Evolutionary conservation across 2,329 filamentous ascomycete genomes (phyloP).

Genomic region (Cytospora paraplurivora): DNA sequence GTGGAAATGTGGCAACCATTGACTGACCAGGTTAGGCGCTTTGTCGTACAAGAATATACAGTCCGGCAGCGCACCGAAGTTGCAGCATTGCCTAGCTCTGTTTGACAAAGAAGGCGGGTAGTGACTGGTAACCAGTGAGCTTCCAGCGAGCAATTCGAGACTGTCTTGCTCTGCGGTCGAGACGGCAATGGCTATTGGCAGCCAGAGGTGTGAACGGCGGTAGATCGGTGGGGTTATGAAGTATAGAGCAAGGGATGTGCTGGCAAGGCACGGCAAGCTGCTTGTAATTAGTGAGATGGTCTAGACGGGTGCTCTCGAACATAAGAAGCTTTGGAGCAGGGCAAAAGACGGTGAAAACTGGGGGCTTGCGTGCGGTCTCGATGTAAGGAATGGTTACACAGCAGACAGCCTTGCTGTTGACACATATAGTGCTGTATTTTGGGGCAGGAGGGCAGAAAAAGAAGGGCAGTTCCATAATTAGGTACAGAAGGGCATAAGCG

Average conservation of each 20-base stretch:
- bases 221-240: conserved; percentile 5
- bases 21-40: conserved; percentile 4
- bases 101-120: conserved; percentile 7
- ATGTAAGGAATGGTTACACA: conserved; percentile 23
- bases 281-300: conserved; percentile 24
- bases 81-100: conserved; percentile 10
- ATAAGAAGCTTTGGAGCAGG: conserved; percentile 12
- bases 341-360: conserved; percentile 2
- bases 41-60: conserved; percentile 9
- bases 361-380: conserved; percentile 21
- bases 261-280: conserved; percentile 21
- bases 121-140: conserved; percentile 13
- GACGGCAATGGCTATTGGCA: conserved; percentile 12
- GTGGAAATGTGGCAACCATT: conserved; percentile 18
- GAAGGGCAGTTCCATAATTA: conserved; percentile 21
- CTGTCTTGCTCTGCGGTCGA: conserved; percentile 6
- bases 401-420: conserved; percentile 10
- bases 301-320: conserved; percentile 17
- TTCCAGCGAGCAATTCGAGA: not conserved
- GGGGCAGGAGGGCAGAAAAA: conserved; percentile 1
- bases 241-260: conserved; percentile 12
- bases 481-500: conserved; percentile 13
- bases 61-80: conserved; percentile 23
- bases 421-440: not conserved
- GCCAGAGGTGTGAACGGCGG: conserved; percentile 2